phyloP scores from a whole-genome alignment of 306 rosid species.

The Dicorynia guianensis region DNA sequence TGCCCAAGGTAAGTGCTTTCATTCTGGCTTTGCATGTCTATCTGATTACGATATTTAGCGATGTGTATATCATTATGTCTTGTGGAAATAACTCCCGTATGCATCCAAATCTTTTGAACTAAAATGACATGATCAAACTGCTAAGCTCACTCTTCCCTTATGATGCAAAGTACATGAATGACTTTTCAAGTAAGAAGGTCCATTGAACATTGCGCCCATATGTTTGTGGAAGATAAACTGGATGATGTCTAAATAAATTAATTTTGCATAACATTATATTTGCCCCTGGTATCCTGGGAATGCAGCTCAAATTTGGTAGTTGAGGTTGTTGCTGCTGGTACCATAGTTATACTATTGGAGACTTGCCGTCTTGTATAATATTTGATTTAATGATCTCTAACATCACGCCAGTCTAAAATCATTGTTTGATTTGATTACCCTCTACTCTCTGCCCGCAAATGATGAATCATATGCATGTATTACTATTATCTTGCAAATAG shows the following conservation, averaged over 20 bases:
- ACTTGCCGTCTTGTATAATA: not conserved
- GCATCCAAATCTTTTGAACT: slow-evolving; percentile 1
- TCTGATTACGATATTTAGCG: not conserved
- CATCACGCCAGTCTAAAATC: not conserved
- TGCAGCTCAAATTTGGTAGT: slow-evolving; percentile 10
- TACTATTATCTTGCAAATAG: too few relatives aligned
- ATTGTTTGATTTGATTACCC: not conserved
- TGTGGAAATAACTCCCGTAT: not conserved
- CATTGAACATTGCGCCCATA: not conserved
- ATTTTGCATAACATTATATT: not conserved
- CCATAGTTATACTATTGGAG: not conserved
- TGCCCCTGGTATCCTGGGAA: not conserved
- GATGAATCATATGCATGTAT: not conserved
- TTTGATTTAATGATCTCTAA: slow-evolving; percentile 8
- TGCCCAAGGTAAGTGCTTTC: slow-evolving; percentile 61
- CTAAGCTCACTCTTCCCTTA: not conserved
- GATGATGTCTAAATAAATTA: slow-evolving; percentile 5
- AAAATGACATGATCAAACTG: slow-evolving; percentile 1
- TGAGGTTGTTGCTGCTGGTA: slow-evolving; percentile 2
- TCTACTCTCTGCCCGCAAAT: not conserved
- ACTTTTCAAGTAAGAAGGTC: not conserved
- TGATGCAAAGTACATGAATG: slow-evolving; percentile 12
- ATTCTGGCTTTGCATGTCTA: slow-evolving; percentile 28
- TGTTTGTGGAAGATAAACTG: slow-evolving; percentile 13
- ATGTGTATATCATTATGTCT: not conserved